A percentile compares a stretch with the other conserved stretches of the same genome.
phyloP scores from a whole-genome alignment of 805 yeast genomes.

The Candida andamanensis region DNA sequence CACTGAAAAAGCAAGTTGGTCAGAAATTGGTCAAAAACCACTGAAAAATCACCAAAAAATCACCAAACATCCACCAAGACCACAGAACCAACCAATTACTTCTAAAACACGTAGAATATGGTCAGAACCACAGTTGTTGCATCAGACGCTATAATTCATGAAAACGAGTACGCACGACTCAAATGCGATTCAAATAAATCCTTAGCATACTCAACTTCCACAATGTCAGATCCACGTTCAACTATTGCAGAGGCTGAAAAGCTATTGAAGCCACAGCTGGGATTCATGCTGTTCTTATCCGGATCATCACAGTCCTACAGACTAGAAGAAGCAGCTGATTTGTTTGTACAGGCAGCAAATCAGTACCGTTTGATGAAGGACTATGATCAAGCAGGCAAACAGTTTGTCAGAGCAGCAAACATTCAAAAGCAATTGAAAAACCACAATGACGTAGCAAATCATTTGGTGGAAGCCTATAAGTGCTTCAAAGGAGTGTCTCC shows the following conservation, averaged over 20 bases:
- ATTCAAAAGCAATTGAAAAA: constrained; percentile 69
- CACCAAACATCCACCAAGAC: too few relatives aligned
- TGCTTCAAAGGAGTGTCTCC: constrained; percentile 74
- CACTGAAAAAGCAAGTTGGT: too few relatives aligned
- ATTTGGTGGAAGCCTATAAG: constrained; percentile 86
- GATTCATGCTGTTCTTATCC: constrained; percentile 60
- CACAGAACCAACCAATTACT: too few relatives aligned
- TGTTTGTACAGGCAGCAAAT: constrained; percentile 92
- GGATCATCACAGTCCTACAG: constrained; percentile 60
- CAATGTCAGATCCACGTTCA: constrained; percentile 42
- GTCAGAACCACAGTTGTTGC: too few relatives aligned
- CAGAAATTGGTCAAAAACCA: too few relatives aligned
- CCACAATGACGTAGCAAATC: constrained; percentile 88
- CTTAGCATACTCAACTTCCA: too few relatives aligned
- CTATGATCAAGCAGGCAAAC: constrained; percentile 68
- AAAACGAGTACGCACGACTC: too few relatives aligned
- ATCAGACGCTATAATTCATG: too few relatives aligned
- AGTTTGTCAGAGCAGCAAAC: constrained; percentile 82
- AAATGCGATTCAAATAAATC: too few relatives aligned
- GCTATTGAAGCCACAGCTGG: constrained; percentile 54
- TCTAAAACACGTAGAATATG: too few relatives aligned
- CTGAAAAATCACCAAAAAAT: too few relatives aligned
- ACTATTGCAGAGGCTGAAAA: constrained; percentile 42
- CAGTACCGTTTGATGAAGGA: constrained; percentile 73
- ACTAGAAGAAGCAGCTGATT: constrained; percentile 88